Conservation (phyloP, 495 filamentous ascomycete species). For the Pseudotulostoma volvatum region DNA sequence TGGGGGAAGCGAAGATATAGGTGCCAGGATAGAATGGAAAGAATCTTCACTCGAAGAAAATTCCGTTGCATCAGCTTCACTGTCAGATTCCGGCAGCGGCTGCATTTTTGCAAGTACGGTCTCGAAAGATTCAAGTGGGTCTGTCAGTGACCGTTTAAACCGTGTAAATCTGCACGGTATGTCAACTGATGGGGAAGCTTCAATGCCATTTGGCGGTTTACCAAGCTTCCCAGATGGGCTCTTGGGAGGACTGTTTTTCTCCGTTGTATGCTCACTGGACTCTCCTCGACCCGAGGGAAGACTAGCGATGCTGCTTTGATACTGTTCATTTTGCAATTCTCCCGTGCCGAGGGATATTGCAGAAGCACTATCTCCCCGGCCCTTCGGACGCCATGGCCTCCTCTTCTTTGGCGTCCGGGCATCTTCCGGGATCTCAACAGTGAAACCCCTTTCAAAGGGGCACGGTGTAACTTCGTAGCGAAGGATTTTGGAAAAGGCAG, state of each 20-base stretch:
- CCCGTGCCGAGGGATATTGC: too few relatives aligned
- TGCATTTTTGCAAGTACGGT: conserved; percentile 30
- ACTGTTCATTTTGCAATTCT: too few relatives aligned
- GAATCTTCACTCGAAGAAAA: conserved; percentile 43
- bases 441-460: conserved; percentile 65
- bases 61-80: conserved; percentile 16
- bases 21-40: conserved; percentile 43
- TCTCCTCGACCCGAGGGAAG: too few relatives aligned
- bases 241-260: too few relatives aligned
- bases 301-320: too few relatives aligned
- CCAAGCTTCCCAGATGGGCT: too few relatives aligned
- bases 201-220: conserved; percentile 13
- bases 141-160: conserved; percentile 15
- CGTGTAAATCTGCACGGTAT: conserved; percentile 9
- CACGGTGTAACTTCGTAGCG: conserved; percentile 77
- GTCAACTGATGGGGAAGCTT: conserved; percentile 8
- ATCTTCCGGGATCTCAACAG: conserved; percentile 55
- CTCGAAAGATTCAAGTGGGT: conserved; percentile 28
- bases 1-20: background rate
- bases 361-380: conserved; percentile 25
- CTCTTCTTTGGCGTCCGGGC: conserved; percentile 48
- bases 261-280: too few relatives aligned
- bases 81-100: conserved; percentile 15
- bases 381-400: conserved; percentile 53
- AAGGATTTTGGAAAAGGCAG: conserved; percentile 49